Base-by-base conservation (phyloP, 2,329 filamentous ascomycete species). In the Berkeleyomyces basicola region DNA sequence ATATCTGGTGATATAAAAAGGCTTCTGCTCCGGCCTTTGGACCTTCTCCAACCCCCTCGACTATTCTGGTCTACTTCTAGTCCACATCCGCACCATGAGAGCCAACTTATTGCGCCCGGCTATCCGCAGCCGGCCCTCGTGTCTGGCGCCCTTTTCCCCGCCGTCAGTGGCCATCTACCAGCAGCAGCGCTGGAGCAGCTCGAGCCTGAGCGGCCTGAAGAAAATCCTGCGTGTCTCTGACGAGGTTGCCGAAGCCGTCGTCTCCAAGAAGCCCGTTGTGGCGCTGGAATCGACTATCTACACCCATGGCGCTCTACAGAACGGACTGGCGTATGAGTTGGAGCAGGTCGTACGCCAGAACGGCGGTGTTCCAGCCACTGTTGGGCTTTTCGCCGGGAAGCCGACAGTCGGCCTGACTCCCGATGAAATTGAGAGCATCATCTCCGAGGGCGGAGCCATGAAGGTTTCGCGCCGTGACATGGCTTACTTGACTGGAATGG, bases 201-300 rank as follows among this genome's bases (percentile, higher is more conserved):
- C 67, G 33, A 66, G 66, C 51, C 66, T 70, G 4, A 65, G 66
- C n/a, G 70, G 70, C 10, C 67, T 78, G 40, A 70, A 70, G 64
- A 68, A 71, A 47, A 67, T 90, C 65, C 79, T 95, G 63, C 80
- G 78, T 61, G 78, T 96, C 49, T 91, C 89, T 0, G 86, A 92
- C 59, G 92, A 97, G 73, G 86, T 99, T 10, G 77, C 79, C 61
- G 83, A 90, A 70, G 92, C 91, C 46, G 73, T 96, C 58, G 78
- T 82, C 49, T 81, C 82, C 10, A 84, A 85, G 63, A 85, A 83
- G 69, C 92, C 93, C 0, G 85, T 99, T 3, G 91, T 99, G 9
- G 93, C 92, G 14, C 79, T 99, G 3, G 93, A 99, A 74, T 90
- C 89, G 1, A 96, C 93, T 3, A 97, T 99, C 68, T 97, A 99